phyloP scores from a whole-genome alignment of 768 basidiomycete species.

The Fomitopsis serialis region DNA sequence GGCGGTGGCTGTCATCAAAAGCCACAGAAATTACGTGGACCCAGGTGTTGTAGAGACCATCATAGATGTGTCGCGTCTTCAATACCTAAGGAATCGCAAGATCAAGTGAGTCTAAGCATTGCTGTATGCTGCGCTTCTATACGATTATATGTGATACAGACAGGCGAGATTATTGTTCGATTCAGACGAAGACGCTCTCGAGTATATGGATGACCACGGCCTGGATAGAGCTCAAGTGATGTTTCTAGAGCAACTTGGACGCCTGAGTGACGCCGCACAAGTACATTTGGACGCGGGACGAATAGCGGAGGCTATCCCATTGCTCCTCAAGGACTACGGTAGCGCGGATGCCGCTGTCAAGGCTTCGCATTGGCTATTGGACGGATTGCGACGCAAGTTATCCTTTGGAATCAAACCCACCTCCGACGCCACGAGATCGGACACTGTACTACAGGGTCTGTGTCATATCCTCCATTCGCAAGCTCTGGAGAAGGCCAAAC shows the following conservation, averaged over 20 bases:
- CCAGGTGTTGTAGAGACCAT: slow-evolving; percentile 30
- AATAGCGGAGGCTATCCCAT: slow-evolving; percentile 38
- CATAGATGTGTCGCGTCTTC: slow-evolving; percentile 37
- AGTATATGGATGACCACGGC: slow-evolving; percentile 52
- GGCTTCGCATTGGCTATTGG: slow-evolving; percentile 36
- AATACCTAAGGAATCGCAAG: slow-evolving; percentile 34
- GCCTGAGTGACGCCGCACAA: slow-evolving; percentile 45
- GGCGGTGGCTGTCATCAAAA: slow-evolving; percentile 41
- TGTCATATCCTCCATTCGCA: neutral
- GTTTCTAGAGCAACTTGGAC: slow-evolving; percentile 37
- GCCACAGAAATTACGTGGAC: slow-evolving; percentile 26
- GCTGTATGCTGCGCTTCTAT: neutral
- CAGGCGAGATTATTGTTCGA: slow-evolving; percentile 43
- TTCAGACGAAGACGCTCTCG: slow-evolving; percentile 45
- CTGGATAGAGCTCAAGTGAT: slow-evolving; percentile 44
- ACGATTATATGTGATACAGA: slow-evolving; percentile 29
- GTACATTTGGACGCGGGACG: slow-evolving; percentile 46
- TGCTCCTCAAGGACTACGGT: slow-evolving; percentile 32
- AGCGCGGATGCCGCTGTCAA: slow-evolving; percentile 23
- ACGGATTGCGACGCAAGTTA: slow-evolving; percentile 39
- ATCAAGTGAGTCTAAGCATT: slow-evolving; percentile 17
- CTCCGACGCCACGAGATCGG: neutral
- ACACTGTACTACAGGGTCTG: neutral
- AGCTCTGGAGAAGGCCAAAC: neutral
- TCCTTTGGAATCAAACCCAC: slow-evolving; percentile 35